These are phyloP conservation scores for Westerdykella sp. DNA, from an alignment of 2,329 filamentous ascomycete genomes.

Conservation along the genomic window DNA sequence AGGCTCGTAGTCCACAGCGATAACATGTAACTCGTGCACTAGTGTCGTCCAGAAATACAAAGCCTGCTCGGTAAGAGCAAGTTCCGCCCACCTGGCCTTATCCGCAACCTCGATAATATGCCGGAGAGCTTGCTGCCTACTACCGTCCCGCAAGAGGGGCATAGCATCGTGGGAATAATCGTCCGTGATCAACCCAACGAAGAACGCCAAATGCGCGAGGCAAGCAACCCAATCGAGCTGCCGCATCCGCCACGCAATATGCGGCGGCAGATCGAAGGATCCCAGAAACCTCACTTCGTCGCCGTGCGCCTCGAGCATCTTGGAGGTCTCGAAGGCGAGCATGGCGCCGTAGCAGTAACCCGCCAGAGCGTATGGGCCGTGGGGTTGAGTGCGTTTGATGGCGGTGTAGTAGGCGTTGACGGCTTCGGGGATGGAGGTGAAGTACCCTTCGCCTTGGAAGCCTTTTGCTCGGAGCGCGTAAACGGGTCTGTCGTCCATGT, in stretches of 20 bases:
- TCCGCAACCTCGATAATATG: slow-evolving; percentile 17
- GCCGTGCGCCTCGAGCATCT: too few species aligned
- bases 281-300: slow-evolving; percentile 41
- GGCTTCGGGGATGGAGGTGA: slow-evolving; percentile 37
- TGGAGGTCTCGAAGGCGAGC: slow-evolving; percentile 42
- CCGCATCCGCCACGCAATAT: slow-evolving; percentile 42
- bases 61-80: slow-evolving; percentile 22
- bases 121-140: slow-evolving; percentile 11
- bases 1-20: slow-evolving; percentile 43
- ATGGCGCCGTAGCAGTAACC: slow-evolving; percentile 49
- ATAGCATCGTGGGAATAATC: slow-evolving; percentile 14
- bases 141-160: not conserved
- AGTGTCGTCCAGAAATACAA: slow-evolving; percentile 36
- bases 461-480: slow-evolving; percentile 44
- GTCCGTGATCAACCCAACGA: slow-evolving; percentile 38
- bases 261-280: slow-evolving; percentile 45
- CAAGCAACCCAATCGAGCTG: slow-evolving; percentile 37
- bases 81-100: slow-evolving; percentile 16
- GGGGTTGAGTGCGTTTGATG: slow-evolving; percentile 41
- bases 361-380: slow-evolving; percentile 47
- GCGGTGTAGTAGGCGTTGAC: slow-evolving; percentile 38
- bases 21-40: slow-evolving; percentile 33
- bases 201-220: slow-evolving; percentile 39
- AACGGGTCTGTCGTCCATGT: slow-evolving; percentile 41
- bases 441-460: slow-evolving; percentile 36